Conservation (phyloP, 495 filamentous ascomycete genomes). For the Aspergillus avenaceus region DNA sequence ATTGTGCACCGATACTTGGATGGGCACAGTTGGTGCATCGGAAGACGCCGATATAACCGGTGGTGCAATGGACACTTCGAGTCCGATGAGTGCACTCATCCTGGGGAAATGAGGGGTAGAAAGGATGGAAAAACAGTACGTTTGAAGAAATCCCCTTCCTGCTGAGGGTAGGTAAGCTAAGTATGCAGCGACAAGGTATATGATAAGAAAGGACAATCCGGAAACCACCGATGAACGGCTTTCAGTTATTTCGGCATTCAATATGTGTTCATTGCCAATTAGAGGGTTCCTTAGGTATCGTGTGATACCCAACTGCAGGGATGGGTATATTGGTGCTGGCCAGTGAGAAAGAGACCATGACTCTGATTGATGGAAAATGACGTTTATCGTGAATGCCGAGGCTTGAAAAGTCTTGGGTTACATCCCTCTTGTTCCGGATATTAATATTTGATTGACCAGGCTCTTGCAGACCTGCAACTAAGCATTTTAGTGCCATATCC, state of each 20-base stretch:
- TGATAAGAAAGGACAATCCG: neutral
- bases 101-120: neutral
- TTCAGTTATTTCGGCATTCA: neutral
- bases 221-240: neutral
- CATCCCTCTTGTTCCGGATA: constrained; percentile 4
- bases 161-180: too few relatives aligned
- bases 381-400: neutral
- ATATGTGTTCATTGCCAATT: neutral
- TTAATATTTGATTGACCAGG: neutral
- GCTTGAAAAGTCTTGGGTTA: constrained; percentile 10
- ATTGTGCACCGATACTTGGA: constrained; percentile 41
- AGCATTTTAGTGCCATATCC: constrained; percentile 6
- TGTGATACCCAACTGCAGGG: neutral
- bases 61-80: constrained; percentile 20
- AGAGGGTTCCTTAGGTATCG: neutral
- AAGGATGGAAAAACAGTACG: neutral
- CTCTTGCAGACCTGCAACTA: neutral
- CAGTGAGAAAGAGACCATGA: neutral
- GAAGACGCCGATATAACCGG: constrained; percentile 7
- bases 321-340: neutral
- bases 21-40: constrained; percentile 11
- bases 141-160: too few relatives aligned
- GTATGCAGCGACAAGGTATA: too few relatives aligned
- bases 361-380: neutral
- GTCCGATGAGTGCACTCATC: neutral